These are phyloP conservation scores for Cinnamomum chago DNA, from an alignment of 164 flowering plant genomes.

Conservation along the genomic window DNA sequence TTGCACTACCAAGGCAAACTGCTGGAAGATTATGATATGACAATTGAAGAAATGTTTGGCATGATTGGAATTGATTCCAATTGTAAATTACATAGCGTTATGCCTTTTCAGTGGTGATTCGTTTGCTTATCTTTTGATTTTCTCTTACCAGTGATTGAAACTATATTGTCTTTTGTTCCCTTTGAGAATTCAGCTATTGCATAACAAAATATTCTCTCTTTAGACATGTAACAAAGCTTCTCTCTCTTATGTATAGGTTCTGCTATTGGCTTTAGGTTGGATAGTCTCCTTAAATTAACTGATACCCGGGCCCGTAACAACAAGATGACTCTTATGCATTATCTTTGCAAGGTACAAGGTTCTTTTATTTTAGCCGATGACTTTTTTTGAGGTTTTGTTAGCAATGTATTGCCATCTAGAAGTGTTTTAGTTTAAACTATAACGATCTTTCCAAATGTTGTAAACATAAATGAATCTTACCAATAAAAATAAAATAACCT, in stretches of 20 bases:
- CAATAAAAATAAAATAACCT: no score
- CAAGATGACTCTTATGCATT: constrained; percentile 97
- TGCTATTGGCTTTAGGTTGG: constrained; percentile 92
- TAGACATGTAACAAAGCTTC: background rate
- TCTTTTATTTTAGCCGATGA: background rate
- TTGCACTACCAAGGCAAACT: background rate
- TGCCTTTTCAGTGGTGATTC: no score
- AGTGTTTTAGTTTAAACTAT: background rate
- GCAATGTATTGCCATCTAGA: background rate
- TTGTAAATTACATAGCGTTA: no score
- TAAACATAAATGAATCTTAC: no score
- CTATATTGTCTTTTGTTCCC: background rate
- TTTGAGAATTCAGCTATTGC: background rate
- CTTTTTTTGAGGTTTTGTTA: background rate
- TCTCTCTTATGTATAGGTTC: constrained; percentile 46
- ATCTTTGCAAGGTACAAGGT: constrained; percentile 87
- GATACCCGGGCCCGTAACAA: constrained; percentile 88
- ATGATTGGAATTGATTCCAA: no score
- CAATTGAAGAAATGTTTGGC: no score
- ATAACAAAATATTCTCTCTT: background rate
- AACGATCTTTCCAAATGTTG: background rate
- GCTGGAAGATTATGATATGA: no score
- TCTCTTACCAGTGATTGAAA: no score
- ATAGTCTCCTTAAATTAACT: constrained; percentile 87
- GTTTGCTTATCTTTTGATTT: no score